Conservation (phyloP, 495 filamentous ascomycete genomes). For the Talaromyces liani region DNA sequence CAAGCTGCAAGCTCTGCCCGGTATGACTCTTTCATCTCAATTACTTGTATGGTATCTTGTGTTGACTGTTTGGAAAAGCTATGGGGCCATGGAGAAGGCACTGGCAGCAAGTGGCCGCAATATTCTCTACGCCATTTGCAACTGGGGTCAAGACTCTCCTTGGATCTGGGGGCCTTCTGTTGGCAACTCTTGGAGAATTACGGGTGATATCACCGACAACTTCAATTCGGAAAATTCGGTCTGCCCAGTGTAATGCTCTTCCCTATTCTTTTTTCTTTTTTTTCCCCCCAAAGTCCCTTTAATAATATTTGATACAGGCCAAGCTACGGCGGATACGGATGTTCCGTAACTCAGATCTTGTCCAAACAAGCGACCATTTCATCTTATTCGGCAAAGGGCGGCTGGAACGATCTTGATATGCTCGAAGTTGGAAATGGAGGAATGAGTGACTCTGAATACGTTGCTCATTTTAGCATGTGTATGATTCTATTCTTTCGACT, state of each 20-base stretch:
- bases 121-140: constrained; percentile 58
- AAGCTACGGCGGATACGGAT: background rate
- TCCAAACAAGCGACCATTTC: constrained; percentile 1
- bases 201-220: constrained; percentile 41
- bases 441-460: constrained; percentile 33
- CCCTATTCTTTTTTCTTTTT: too few relatives aligned
- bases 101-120: constrained; percentile 45
- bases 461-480: constrained; percentile 21
- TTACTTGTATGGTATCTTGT: background rate
- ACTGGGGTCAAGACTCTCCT: constrained; percentile 44
- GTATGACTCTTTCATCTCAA: background rate
- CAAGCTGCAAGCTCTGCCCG: constrained; percentile 8
- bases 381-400: constrained; percentile 4
- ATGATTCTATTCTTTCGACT: background rate
- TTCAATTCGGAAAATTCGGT: constrained; percentile 12
- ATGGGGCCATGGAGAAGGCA: constrained; percentile 54
- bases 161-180: constrained; percentile 52
- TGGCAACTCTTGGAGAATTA: constrained; percentile 51
- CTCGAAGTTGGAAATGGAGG: constrained; percentile 51
- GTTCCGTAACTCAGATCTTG: constrained; percentile 4
- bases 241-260: too few relatives aligned
- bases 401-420: constrained; percentile 44
- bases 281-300: too few relatives aligned
- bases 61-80: constrained; percentile 40
- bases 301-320: background rate